Percentiles rank a stretch among this genome's conserved stretches.
These are phyloP conservation scores for Psidium friedrichsthalianum DNA, from an alignment of 345 rosid genomes.

Conservation along the genomic window DNA sequence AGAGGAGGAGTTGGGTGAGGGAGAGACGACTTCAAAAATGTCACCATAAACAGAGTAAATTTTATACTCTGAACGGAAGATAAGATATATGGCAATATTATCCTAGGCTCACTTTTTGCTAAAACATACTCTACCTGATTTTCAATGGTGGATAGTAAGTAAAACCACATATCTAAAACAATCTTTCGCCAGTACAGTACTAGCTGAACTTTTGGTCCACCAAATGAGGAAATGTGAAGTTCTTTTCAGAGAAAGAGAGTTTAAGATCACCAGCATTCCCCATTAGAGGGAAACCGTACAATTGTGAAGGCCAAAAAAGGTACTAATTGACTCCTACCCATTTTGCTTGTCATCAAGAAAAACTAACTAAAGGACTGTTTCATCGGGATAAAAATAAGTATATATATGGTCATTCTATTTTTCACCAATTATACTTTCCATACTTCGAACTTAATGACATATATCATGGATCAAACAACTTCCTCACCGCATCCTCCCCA, in stretches of 20 bases:
- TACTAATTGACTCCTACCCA: neutral
- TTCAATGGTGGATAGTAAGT: neutral
- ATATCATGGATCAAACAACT: neutral
- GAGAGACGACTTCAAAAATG: neutral
- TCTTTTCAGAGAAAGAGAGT: neutral
- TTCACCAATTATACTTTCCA: neutral
- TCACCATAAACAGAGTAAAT: neutral
- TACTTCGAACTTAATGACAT: neutral
- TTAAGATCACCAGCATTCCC: neutral
- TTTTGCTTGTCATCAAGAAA: neutral
- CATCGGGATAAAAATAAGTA: neutral
- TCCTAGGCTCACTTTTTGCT: neutral
- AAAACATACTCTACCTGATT: neutral
- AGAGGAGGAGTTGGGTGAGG: neutral
- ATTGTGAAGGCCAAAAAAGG: neutral
- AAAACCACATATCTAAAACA: neutral
- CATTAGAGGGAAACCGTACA: neutral
- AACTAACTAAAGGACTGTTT: neutral
- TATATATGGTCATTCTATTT: neutral
- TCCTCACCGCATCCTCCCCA: neutral
- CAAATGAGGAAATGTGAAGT: neutral
- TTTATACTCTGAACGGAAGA: neutral
- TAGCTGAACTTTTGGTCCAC: neutral
- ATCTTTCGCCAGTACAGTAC: neutral
- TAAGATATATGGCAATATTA: neutral